Evolutionary conservation across 1,139 yeast species (phyloP), one percentile per base, ranked within the genome.

Genomic region (Yamadazyma taylorii): DNA sequence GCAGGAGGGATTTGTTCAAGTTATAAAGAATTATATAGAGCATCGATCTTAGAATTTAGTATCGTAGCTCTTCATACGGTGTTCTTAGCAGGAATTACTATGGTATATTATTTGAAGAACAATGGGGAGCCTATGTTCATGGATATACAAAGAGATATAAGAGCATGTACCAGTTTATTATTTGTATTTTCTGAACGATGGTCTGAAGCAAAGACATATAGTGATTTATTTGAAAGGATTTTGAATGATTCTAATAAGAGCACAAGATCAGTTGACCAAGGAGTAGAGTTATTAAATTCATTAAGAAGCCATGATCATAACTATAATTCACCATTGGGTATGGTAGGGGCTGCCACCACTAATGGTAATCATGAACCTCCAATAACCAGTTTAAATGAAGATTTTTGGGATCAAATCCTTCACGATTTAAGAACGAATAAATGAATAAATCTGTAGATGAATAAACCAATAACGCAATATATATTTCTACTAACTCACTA

Each of bases 181-280:
- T 43, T 44, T 32, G 43, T 47, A 3, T 47, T 45, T 17, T 33
- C 48, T 4, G 50, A 47, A 23, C 33, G 51, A 33, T 47, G 51
- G 51, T 30, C 24, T 3, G 51, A 47, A 30, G 50, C 51, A 2
- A 45, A 45, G 29, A 36, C 44, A 5, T 47, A 46, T 27, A 39
- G 48, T 24, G 48, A 42, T 22, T 26, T 47, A n/a, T 46, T 46
- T 32, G 51, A 47, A 19, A 35, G 24, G 9, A 36, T 47, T 4
- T 22, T 47, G 10, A 47, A 45, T 11, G 34, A 39, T 19, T 24
- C 34, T 17, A 40, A 35, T 28, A 30, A 27, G 21, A 27, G 30
- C 6, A 4, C 4, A 9, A 19, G 21, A 12, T 16, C n/a, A 14
- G 28, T 25, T 4, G 36, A 21, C 21, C 5, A 22, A 17, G 24